Evolutionary conservation across 352 stramenopile genomes (phyloP).

Genomic region (Phytophthora vignae): DNA sequence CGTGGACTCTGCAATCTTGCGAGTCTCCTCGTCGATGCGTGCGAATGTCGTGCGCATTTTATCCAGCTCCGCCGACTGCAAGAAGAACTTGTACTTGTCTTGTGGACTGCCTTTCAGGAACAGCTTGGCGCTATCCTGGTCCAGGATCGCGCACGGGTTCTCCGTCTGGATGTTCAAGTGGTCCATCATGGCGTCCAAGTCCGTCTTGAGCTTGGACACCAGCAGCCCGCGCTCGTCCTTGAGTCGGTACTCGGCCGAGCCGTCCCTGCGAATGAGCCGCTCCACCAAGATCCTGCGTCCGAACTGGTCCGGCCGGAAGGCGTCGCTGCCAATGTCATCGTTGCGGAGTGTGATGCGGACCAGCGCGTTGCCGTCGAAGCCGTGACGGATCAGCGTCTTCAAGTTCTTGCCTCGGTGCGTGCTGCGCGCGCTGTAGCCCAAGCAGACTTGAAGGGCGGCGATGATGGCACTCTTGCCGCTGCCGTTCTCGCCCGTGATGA

Average conservation of each 20-base stretch:
- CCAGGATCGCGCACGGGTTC: slow-evolving; percentile 97
- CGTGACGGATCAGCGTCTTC: slow-evolving; percentile 96
- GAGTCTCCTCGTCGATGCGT: slow-evolving; percentile 87
- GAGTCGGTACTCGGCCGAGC: slow-evolving; percentile 75
- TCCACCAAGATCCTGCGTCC: slow-evolving; percentile 95
- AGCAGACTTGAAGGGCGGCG: slow-evolving; percentile 97
- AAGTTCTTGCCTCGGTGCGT: slow-evolving; percentile 96
- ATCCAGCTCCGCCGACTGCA: slow-evolving; percentile 96
- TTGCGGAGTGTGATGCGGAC: slow-evolving; percentile 96
- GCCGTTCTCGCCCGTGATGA: slow-evolving; percentile 94
- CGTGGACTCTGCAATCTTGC: slow-evolving; percentile 61
- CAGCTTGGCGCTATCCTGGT: slow-evolving; percentile 98
- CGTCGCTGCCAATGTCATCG: slow-evolving; percentile 84
- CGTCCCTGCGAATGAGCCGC: slow-evolving; percentile 88
- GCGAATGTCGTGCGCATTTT: slow-evolving; percentile 88
- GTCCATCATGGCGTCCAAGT: slow-evolving; percentile 95
- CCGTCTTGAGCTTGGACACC: slow-evolving; percentile 90
- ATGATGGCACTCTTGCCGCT: slow-evolving; percentile 98
- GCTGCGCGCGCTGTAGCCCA: slow-evolving; percentile 92
- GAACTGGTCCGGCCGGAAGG: slow-evolving; percentile 92
- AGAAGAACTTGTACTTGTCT: slow-evolving; percentile 98
- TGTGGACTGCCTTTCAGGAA: slow-evolving; percentile 95
- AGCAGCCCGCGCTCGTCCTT: slow-evolving; percentile 66
- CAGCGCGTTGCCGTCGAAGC: slow-evolving; percentile 84
- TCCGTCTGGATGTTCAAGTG: slow-evolving; percentile 96